phyloP scores from a whole-genome alignment of 179 eudicot genomes.

The Corrigiola litoralis region DNA sequence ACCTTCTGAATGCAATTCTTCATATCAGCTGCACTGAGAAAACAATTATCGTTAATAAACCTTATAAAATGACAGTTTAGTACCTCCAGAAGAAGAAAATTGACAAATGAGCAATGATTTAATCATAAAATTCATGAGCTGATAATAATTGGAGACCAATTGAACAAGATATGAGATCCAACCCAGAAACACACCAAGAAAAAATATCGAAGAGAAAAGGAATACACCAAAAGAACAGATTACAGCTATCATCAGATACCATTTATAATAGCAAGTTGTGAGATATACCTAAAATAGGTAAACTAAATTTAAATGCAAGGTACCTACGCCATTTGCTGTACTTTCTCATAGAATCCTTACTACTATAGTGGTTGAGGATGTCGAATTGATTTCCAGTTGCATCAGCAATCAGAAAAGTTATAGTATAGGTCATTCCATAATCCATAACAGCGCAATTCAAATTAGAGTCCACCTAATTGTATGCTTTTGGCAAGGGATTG shows the following conservation, averaged over 20 bases:
- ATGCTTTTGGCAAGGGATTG: too few relatives aligned
- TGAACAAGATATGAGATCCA: neutral
- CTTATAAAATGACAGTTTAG: too few relatives aligned
- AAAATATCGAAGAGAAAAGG: neutral
- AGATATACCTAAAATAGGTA: neutral
- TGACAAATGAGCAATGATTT: too few relatives aligned
- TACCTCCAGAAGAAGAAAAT: neutral
- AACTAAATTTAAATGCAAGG: neutral
- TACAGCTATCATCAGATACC: too few relatives aligned
- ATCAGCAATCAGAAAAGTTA: neutral
- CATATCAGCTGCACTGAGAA: constrained; percentile 77
- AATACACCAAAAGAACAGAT: too few relatives aligned
- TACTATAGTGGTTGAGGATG: neutral
- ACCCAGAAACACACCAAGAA: neutral
- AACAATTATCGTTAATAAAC: constrained; percentile 19
- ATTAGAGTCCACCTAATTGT: neutral
- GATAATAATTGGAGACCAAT: neutral
- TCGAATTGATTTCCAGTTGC: neutral
- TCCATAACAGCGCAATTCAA: neutral
- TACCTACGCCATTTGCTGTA: neutral
- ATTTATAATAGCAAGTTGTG: too few relatives aligned
- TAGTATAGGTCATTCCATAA: neutral
- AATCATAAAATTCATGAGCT: too few relatives aligned
- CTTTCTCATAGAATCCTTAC: neutral
- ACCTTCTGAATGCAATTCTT: constrained; percentile 65